phyloP scores from a whole-genome alignment of 225 moss, liverwort and hornwort genomes.

The Thuidium tamariscinum region DNA sequence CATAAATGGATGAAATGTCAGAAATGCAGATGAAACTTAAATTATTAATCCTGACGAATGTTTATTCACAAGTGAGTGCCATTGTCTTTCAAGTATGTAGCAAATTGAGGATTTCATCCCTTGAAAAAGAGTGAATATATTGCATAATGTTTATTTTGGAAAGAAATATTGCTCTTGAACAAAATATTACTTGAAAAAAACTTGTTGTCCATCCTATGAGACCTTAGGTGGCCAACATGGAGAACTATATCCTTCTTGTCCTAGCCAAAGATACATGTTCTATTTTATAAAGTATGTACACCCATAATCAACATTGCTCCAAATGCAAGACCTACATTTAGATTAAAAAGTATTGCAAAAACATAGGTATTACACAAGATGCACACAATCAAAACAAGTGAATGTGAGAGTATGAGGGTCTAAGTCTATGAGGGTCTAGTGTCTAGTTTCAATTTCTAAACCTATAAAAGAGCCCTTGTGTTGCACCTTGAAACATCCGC shows the following conservation, averaged over 20 bases:
- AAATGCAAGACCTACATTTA: background rate
- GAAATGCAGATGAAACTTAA: background rate
- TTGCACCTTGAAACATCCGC: background rate
- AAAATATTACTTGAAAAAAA: background rate
- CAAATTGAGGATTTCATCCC: background rate
- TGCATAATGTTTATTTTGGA: background rate
- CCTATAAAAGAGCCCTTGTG: background rate
- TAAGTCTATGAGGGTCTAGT: background rate
- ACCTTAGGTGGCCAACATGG: background rate
- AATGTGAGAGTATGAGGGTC: background rate
- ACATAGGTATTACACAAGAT: background rate
- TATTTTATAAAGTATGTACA: background rate
- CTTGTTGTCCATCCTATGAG: fast-evolving
- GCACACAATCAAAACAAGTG: background rate
- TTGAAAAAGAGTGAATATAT: background rate
- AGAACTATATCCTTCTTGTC: background rate
- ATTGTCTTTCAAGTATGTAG: background rate
- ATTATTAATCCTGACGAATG: background rate
- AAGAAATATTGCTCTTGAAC: background rate
- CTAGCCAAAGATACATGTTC: background rate
- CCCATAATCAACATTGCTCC: background rate
- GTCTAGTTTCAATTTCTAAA: background rate
- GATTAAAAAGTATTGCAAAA: background rate
- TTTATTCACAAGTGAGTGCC: background rate
- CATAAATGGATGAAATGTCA: background rate